Base-by-base conservation (phyloP, 768 basidiomycete genomes). In the Pluteus cervinus region DNA sequence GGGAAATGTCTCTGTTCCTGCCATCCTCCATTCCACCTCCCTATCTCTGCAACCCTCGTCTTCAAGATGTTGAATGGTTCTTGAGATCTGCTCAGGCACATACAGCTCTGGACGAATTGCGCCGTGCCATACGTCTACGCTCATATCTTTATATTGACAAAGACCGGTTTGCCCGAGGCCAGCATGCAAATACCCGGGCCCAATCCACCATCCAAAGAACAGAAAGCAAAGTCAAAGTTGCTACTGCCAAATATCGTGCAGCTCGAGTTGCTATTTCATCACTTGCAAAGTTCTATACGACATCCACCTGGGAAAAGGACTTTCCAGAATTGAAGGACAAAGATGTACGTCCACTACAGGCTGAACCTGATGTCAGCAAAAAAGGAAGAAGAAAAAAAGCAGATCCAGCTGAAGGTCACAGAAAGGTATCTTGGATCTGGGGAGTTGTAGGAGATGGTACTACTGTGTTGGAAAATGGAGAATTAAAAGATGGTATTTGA, bases 361-460 rank as follows among this genome's bases (percentile, higher is more conserved):
- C n/a, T n/a, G n/a, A n/a, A n/a, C n/a, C n/a, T n/a, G n/a, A n/a
- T n/a, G n/a, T n/a, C n/a, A n/a, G n/a, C n/a, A n/a, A n/a, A n/a
- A n/a, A n/a, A n/a, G n/a, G n/a, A n/a, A n/a, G n/a, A n/a, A n/a
- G n/a, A n/a, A n/a, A n/a, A n/a, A n/a, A n/a, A 12, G 17, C 28
- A 26, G 15, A 21, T 31, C 9, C 42, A 9, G 24, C 33, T 14
- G 46, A 47, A 10, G 50, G 46, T 2, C 10, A 22, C 9, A 33
- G 34, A 9, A 41, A 15, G 1, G 12, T 47, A 28, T 49, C 45
- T 4, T 51, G 50, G 48, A 47, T 51, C 14, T 51, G 50, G 50
- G 43, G n/a, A 16, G 7, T 24, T 23, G 29, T 47, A 16, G 48
- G n/a, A n/a, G n/a, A n/a, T n/a, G n/a, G 48, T 16, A 23, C 23